phyloP scores from a whole-genome alignment of 2,329 filamentous ascomycete species.

The Magnaporthiopsis incrustans region DNA sequence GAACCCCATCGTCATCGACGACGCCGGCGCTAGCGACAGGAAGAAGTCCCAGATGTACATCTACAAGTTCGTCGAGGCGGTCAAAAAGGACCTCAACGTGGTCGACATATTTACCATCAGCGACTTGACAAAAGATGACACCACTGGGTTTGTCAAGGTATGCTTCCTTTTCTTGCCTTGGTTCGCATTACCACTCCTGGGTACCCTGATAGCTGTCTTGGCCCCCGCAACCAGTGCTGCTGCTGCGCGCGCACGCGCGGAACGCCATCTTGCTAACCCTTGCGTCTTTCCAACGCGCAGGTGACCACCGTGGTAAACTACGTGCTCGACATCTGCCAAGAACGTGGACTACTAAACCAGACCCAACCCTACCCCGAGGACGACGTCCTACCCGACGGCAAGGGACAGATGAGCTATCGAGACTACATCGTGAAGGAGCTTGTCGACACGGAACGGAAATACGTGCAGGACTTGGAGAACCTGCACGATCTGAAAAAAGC shows the following conservation, averaged over 20 bases:
- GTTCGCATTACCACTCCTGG: neutral
- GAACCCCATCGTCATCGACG: conserved; percentile 61
- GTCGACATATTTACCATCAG: conserved; percentile 86
- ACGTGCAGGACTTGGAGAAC: conserved; percentile 94
- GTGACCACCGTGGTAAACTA: conserved; percentile 88
- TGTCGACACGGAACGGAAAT: conserved; percentile 92
- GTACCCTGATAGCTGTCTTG: neutral
- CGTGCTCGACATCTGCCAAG: conserved; percentile 78
- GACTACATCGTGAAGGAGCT: conserved; percentile 89
- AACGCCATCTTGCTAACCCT: neutral
- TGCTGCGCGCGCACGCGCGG: too few relatives aligned
- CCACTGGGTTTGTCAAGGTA: conserved; percentile 94
- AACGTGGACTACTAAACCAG: conserved; percentile 64
- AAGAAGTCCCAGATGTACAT: conserved; percentile 82
- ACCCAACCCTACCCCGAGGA: conserved; percentile 50
- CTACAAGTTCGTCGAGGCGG: conserved; percentile 88
- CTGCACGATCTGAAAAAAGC: conserved; percentile 86
- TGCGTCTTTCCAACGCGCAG: conserved; percentile 26
- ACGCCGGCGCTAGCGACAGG: conserved; percentile 53
- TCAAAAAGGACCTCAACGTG: conserved; percentile 73
- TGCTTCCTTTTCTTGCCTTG: conserved; percentile 15
- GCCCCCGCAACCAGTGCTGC: neutral
- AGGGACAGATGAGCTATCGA: conserved; percentile 63
- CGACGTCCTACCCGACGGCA: conserved; percentile 41
- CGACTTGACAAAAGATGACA: conserved; percentile 88